These are phyloP conservation scores for Cryptococcus hybrid DNA, from an alignment of 1,284 basidiomycete species.

Conservation along the genomic window DNA sequence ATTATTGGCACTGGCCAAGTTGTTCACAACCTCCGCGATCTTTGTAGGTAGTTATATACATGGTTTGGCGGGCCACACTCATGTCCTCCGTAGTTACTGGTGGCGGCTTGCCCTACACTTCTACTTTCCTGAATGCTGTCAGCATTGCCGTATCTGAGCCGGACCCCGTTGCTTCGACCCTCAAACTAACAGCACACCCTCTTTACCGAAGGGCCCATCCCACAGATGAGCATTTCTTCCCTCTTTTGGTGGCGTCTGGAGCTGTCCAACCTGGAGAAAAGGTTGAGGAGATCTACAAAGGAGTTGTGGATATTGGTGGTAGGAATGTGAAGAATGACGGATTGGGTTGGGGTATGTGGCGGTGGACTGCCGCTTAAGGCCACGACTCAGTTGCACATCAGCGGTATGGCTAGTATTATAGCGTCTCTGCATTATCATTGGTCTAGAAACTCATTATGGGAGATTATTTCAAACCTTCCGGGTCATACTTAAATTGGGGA, in stretches of 20 bases:
- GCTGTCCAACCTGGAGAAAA: slow-evolving; percentile 23
- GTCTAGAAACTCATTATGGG: not conserved
- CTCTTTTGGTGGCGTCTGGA: slow-evolving; percentile 39
- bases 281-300: slow-evolving; percentile 29
- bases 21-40: slow-evolving; percentile 49
- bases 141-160: slow-evolving; percentile 17
- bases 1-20: slow-evolving; percentile 45
- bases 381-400: not conserved
- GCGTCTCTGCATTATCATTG: not conserved
- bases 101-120: slow-evolving; percentile 22
- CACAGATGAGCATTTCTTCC: slow-evolving; percentile 46
- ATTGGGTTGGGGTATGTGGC: slow-evolving; percentile 48
- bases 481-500: slow-evolving; percentile 62
- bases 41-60: slow-evolving; percentile 20
- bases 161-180: slow-evolving; percentile 13
- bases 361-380: slow-evolving; percentile 21
- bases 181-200: slow-evolving; percentile 33
- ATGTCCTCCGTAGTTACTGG: slow-evolving; percentile 17
- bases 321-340: slow-evolving; percentile 17
- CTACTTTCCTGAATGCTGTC: slow-evolving; percentile 30
- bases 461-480: slow-evolving; percentile 51
- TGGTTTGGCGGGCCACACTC: not conserved
- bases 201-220: slow-evolving; percentile 44
- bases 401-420: not conserved
- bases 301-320: slow-evolving; percentile 15